phyloP scores from a whole-genome alignment of 306 rosid species.

The Lupinus albus region DNA sequence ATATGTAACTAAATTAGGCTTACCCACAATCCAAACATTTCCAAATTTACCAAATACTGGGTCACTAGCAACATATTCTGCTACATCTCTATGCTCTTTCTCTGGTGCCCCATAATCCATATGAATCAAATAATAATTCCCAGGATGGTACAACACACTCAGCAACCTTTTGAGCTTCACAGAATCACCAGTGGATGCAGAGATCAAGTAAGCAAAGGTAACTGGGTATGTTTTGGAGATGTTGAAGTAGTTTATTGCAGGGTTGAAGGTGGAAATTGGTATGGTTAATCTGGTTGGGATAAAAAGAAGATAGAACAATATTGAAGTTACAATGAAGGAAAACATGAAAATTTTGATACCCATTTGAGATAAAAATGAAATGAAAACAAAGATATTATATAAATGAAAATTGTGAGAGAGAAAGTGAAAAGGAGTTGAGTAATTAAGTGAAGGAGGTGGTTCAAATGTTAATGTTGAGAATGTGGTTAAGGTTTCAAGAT shows the following conservation, averaged over 20 bases:
- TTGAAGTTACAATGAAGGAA: conserved; percentile 55
- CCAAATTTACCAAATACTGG: conserved; percentile 68
- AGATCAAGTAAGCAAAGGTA: conserved; percentile 75
- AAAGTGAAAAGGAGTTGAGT: conserved; percentile 1
- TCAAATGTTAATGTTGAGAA: conserved; percentile 32
- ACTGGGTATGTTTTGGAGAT: conserved; percentile 55
- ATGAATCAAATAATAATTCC: conserved; percentile 79
- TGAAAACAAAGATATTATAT: neutral
- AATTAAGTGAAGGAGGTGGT: conserved; percentile 24
- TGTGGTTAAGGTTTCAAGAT: conserved; percentile 15
- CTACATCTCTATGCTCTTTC: conserved; percentile 59
- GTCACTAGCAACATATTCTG: conserved; percentile 55
- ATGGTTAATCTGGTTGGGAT: conserved; percentile 64
- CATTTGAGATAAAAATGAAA: conserved; percentile 51
- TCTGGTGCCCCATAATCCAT: conserved; percentile 73
- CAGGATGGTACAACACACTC: conserved; percentile 77
- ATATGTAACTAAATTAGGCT: conserved; percentile 79
- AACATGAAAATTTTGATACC: conserved; percentile 60
- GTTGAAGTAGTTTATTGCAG: conserved; percentile 44
- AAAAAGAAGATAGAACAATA: conserved; percentile 52
- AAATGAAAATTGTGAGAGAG: conserved; percentile 2
- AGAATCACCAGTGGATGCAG: conserved; percentile 79
- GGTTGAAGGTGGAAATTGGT: conserved; percentile 52
- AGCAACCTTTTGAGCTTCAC: conserved; percentile 61
- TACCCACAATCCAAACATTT: conserved; percentile 83